Percentiles rank a stretch among this genome's conserved stretches.
phyloP scores from a whole-genome alignment of 768 basidiomycete species.

The Rubroboletus satanas region DNA sequence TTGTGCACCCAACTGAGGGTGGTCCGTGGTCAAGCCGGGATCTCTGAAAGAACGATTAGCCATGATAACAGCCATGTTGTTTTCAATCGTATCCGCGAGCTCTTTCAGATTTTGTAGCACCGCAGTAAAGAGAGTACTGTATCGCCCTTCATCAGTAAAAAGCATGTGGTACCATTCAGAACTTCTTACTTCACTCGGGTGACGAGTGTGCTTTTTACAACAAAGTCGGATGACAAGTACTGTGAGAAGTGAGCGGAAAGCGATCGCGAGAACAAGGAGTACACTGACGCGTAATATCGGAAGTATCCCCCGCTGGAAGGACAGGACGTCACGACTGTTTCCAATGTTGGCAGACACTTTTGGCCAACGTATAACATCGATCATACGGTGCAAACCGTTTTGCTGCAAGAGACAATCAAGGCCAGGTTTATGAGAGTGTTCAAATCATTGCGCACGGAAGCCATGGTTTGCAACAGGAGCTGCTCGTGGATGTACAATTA shows the following conservation, averaged over 20 bases:
- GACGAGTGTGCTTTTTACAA: conserved; percentile 52
- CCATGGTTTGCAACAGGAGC: conserved; percentile 39
- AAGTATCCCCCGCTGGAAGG: conserved; percentile 57
- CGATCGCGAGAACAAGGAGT: neutral
- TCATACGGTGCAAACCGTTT: conserved; percentile 48
- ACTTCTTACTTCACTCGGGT: conserved; percentile 47
- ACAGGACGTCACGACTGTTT: conserved; percentile 35
- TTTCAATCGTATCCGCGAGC: conserved; percentile 39
- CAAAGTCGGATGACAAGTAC: conserved; percentile 58
- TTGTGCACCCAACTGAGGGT: conserved; percentile 35
- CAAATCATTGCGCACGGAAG: conserved; percentile 30
- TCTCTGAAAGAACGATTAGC: conserved; percentile 32
- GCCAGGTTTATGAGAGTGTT: neutral
- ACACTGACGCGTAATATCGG: conserved; percentile 47
- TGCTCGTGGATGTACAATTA: conserved; percentile 14
- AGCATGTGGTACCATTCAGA: neutral
- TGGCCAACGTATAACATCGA: conserved; percentile 46
- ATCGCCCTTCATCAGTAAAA: conserved; percentile 4
- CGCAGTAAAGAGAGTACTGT: conserved; percentile 43
- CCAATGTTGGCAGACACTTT: conserved; percentile 39
- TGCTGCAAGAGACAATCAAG: conserved; percentile 30
- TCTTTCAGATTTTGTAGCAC: conserved; percentile 44
- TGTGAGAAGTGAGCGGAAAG: conserved; percentile 20
- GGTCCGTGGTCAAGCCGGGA: conserved; percentile 11
- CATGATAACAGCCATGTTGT: conserved; percentile 36